Conservation (phyloP, 306 rosid species). For the Senna tora region DNA sequence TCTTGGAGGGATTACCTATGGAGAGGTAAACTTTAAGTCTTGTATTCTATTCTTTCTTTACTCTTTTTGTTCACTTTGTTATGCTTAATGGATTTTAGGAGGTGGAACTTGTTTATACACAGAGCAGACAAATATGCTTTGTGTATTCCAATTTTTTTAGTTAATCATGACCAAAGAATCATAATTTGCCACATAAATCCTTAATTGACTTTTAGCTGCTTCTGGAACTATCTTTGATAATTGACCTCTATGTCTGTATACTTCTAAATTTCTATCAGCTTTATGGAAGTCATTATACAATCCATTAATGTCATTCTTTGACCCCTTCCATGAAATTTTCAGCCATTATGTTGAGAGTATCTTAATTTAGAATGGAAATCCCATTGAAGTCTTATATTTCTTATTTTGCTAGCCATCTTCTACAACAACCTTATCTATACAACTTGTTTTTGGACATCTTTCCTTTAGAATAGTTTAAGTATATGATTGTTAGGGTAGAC, state of each 20-base stretch:
- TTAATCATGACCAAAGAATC: neutral
- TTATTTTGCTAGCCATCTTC: neutral
- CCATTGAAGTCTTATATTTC: neutral
- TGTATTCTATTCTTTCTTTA: conserved; percentile 17
- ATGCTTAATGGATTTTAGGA: conserved; percentile 21
- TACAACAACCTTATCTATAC: neutral
- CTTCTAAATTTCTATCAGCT: conserved; percentile 1
- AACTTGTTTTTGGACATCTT: neutral
- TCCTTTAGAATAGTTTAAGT: neutral
- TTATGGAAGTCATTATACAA: neutral
- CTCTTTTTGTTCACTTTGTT: conserved; percentile 22
- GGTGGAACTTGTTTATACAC: conserved; percentile 19
- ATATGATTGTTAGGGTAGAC: too few species aligned
- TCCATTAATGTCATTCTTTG: neutral
- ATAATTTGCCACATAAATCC: conserved; percentile 16
- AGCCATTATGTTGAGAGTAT: neutral
- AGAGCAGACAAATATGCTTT: conserved; percentile 5
- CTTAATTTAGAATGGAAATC: neutral
- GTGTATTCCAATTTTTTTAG: conserved; percentile 5
- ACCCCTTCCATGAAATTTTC: neutral
- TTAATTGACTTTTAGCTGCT: conserved; percentile 11
- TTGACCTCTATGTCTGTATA: neutral
- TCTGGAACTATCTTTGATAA: neutral
- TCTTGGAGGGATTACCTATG: conserved; percentile 91
- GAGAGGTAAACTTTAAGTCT: conserved; percentile 64